Evolutionary conservation across 2,329 filamentous ascomycete genomes (phyloP).

Genomic region (Ambrosiella beaveri): DNA sequence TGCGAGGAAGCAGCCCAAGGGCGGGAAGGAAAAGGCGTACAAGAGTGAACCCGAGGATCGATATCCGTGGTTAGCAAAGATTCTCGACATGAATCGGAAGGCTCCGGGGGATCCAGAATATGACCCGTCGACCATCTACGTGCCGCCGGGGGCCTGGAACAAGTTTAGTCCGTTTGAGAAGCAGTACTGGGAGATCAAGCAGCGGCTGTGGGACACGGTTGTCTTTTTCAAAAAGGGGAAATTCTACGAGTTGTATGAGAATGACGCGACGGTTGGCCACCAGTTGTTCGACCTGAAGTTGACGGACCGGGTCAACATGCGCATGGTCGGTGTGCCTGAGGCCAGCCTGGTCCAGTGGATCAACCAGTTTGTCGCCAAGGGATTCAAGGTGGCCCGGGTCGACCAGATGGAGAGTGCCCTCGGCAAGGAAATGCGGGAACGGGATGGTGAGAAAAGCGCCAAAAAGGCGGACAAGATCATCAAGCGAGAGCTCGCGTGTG

Average conservation of each 20-base stretch:
- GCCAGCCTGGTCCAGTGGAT: conserved; percentile 93
- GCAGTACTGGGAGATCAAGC: conserved; percentile 99
- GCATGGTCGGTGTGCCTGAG: conserved; percentile 96
- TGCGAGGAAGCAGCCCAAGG: conserved; percentile 17
- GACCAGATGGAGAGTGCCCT: conserved; percentile 94
- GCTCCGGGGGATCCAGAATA: conserved; percentile 69
- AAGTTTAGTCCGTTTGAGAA: conserved; percentile 91
- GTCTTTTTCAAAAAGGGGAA: conserved; percentile 99
- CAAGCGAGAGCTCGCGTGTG: conserved; percentile 71
- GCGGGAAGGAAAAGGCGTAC: conserved; percentile 49
- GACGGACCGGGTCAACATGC: conserved; percentile 97
- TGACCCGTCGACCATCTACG: conserved; percentile 77
- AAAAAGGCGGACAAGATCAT: conserved; percentile 64
- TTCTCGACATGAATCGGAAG: conserved; percentile 70
- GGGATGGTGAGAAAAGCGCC: conserved; percentile 38
- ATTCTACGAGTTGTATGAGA: conserved; percentile 96
- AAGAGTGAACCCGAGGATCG: conserved; percentile 68
- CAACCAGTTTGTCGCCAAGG: conserved; percentile 95
- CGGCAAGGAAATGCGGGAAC: conserved; percentile 96
- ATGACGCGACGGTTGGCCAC: conserved; percentile 89
- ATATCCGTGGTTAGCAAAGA: conserved; percentile 78
- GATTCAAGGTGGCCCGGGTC: conserved; percentile 89
- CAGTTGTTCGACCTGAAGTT: conserved; percentile 95
- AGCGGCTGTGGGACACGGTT: conserved; percentile 91
- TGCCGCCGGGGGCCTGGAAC: conserved; percentile 62